Percentiles rank a stretch among this genome's conserved stretches.
Conservation (phyloP, 148 eudicot species). For the Vaccinium macrocarpon region DNA sequence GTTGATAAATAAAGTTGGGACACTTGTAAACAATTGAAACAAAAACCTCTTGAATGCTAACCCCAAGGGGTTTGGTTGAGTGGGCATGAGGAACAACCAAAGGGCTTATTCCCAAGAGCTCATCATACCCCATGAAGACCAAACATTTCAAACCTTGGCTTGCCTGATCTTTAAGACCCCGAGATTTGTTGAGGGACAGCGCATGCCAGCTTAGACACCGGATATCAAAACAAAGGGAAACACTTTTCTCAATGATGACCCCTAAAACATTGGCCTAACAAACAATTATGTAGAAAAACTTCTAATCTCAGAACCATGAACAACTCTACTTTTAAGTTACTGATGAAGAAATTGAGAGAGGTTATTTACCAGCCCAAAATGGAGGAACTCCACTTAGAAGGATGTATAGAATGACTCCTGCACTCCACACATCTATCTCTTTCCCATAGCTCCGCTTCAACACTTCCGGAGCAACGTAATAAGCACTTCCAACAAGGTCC, state of each 20-base stretch:
- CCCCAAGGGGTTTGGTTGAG: no score
- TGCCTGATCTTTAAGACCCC: no score
- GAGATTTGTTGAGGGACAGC: no score
- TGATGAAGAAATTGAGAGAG: not conserved
- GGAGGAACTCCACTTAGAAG: slow-evolving; percentile 88
- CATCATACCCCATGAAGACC: no score
- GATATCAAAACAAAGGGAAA: no score
- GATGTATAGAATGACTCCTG: slow-evolving; percentile 84
- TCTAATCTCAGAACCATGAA: not conserved
- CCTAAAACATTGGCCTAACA: not conserved
- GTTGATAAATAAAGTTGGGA: not conserved
- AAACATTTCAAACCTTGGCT: no score
- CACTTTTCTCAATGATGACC: no score
- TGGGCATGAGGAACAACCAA: no score
- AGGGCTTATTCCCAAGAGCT: no score
- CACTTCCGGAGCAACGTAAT: slow-evolving; percentile 89
- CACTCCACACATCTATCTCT: slow-evolving; percentile 96
- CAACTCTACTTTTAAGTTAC: not conserved
- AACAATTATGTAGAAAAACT: not conserved
- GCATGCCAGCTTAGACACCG: no score
- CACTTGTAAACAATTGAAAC: not conserved
- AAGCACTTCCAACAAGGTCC: slow-evolving; percentile 81
- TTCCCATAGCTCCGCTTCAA: slow-evolving; percentile 64
- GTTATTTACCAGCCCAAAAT: slow-evolving; percentile 69
- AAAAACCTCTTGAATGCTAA: not conserved